Evolutionary conservation across 352 stramenopile species (phyloP), one percentile per base, ranked within the genome.

Genomic region (Phytophthora cactorum): DNA sequence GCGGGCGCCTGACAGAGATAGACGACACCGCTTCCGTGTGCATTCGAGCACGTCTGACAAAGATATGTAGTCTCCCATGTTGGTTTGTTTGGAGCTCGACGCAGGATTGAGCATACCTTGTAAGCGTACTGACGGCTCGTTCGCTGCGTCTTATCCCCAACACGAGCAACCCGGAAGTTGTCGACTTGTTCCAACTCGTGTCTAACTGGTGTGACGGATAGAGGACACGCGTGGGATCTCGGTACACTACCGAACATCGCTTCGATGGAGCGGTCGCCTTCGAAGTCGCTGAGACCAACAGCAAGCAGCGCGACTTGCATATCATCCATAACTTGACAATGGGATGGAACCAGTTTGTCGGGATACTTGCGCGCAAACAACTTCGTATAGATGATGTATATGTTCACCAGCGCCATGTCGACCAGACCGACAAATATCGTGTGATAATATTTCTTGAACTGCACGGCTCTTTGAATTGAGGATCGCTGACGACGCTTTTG

Each of bases 371-470:
- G 29, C 4, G 34, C 22, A 17, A 43, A 57, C 34, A 56, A 12
- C 22, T 14, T 7, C 22, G 22, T 22, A 25, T 64, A 64, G 32
- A 64, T 36, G 22, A 63, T 54, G 22, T 38, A 49, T 17, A 49
- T 55, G 14, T 63, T 55, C 4, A 64, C 57, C 12, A 64, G 9
- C 2, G 57, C 32, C 46, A 56, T 57, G 47, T 64, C 46, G 2
- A 64, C 34, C 2, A 57, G 27, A 14, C 44, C 57, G 5, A 64
- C 14, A 25, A 57, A 64, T 41, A 64, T 64, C 1, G 27, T 49
- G 47, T 57, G 57, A 15, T 64, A 52, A n/a, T 62, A 62, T 29
- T 57, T 50, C 15, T 57, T 64, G 12, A 64, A 38, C 1, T 46
- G 36, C 8, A 64, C 57, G 0, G 57, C 34, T 22, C 14, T 14